A percentile compares a stretch with the other conserved stretches of the same genome.
These are phyloP conservation scores for Colletotrichum aenigma DNA, from an alignment of 2,329 filamentous ascomycete species.

Conservation along the genomic window DNA sequence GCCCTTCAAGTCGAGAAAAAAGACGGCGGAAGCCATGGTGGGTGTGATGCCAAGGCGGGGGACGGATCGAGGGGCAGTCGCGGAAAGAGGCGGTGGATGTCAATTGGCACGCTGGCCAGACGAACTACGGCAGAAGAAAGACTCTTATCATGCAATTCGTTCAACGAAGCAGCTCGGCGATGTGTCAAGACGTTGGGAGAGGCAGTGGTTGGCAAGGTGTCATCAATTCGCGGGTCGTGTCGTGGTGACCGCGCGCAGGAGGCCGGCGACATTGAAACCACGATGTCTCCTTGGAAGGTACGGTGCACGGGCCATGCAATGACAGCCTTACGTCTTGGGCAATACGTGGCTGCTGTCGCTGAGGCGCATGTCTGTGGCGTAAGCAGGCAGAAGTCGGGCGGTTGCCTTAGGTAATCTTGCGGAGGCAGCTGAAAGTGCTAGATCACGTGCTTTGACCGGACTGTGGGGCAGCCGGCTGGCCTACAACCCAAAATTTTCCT, in stretches of 20 bases:
- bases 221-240: constrained; percentile 4
- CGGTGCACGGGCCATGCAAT: constrained; percentile 8
- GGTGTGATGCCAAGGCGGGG: constrained; percentile 25
- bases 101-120: constrained; percentile 31
- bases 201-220: background rate
- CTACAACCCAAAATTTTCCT: constrained; percentile 20
- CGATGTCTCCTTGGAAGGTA: constrained; percentile 18
- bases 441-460: constrained; percentile 12
- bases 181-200: background rate
- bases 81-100: constrained; percentile 23
- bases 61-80: constrained; percentile 24
- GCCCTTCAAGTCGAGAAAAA: constrained; percentile 99
- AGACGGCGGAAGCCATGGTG: constrained; percentile 93
- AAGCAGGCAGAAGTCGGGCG: background rate
- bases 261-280: constrained; percentile 21
- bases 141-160: constrained; percentile 2
- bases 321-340: constrained; percentile 7
- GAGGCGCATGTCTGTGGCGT: background rate
- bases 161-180: background rate
- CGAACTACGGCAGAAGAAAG: constrained; percentile 15
- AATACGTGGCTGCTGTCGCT: background rate
- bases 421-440: background rate
- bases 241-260: background rate
- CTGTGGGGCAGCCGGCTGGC: background rate
- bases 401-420: background rate